These are phyloP conservation scores for Podila minutissima DNA, from an alignment of 192 early-diverging fungal genomes.

Conservation along the genomic window DNA sequence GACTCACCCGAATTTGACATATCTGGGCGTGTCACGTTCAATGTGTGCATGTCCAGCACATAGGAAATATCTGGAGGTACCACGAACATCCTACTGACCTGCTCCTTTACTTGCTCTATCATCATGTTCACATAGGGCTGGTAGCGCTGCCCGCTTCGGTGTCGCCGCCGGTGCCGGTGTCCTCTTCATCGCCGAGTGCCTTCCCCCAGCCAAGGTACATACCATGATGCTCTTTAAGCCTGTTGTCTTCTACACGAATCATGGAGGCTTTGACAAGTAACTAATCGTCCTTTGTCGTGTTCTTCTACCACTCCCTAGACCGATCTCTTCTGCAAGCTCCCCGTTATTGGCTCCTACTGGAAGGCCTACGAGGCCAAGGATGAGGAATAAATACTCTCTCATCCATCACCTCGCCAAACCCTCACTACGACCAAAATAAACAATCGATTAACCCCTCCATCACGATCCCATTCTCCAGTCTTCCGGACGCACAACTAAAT, in stretches of 20 bases:
- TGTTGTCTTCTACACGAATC: background rate
- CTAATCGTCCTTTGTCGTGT: too few relatives aligned
- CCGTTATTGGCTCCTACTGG: constrained; percentile 48
- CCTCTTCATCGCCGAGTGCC: constrained; percentile 51
- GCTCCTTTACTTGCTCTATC: background rate
- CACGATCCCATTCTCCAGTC: too few relatives aligned
- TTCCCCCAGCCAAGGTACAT: constrained; percentile 50
- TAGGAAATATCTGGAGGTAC: too few relatives aligned
- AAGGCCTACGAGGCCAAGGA: constrained; percentile 53
- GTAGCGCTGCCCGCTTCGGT: constrained; percentile 30
- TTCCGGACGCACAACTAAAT: too few relatives aligned
- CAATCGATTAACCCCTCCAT: too few relatives aligned
- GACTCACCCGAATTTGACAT: too few relatives aligned
- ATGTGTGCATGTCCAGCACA: too few relatives aligned
- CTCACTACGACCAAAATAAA: background rate
- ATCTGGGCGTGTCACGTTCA: too few relatives aligned
- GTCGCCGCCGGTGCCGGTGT: constrained; percentile 46
- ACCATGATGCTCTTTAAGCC: too few relatives aligned
- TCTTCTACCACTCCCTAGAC: constrained; percentile 5
- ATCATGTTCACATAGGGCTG: constrained; percentile 20
- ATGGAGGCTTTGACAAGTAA: too few relatives aligned
- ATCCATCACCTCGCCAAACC: background rate
- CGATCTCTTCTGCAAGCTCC: constrained; percentile 54
- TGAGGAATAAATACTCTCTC: constrained; percentile 40
- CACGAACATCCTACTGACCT: background rate